Evolutionary conservation across 2,329 filamentous ascomycete genomes (phyloP), one percentile per base, ranked within the genome.

Genomic region (Calonectria naviculata): DNA sequence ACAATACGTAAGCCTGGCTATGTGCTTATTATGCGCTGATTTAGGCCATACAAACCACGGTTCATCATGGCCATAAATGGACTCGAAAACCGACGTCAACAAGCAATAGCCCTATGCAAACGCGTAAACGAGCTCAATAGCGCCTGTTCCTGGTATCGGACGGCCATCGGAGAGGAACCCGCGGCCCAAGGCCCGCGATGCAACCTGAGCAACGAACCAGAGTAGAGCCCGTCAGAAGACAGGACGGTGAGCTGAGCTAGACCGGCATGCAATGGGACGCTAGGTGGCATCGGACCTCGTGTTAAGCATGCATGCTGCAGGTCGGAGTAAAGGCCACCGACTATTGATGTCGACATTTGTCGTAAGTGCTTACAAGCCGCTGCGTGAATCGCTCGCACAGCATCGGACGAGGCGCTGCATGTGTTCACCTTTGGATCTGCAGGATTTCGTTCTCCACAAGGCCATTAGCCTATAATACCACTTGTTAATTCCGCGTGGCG

Each of bases 71-170:
- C 52, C 52, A 38, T 38, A 58, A 58, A 58, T 38, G 52, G 31
- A 21, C 17, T 26, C 52, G 24, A 38, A 15, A 58, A 58, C 52
- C 52, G 31, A 58, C 21, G 52, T 58, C 52, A 17, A 31, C 15
- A 31, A 58, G 52, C 52, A 31, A n/a, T 36, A 58, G 52, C 31
- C 52, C 31, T 29, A 10, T 26, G 21, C 34, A 31, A 36, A 17
- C 52, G 31, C 47, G 38, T 58, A 58, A 31, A 58, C 52, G 52
- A 58, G 36, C 52, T 42, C 49, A 60, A 66, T 58, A 17, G 65
- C 65, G 28, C 28, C 62, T 65, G 74, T 62, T 56, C 74, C 74
- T 75, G 72, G 47, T 72, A 65, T 67, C 19, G 34, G 60, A 38
- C 15, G 21, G 4, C 2, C 34, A 7, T 47, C 19, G 70, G 10